A percentile compares a stretch with the other conserved stretches of the same genome.
Evolutionary conservation across 2,329 filamentous ascomycete species (phyloP).

Genomic region (Cladosporium velox): DNA sequence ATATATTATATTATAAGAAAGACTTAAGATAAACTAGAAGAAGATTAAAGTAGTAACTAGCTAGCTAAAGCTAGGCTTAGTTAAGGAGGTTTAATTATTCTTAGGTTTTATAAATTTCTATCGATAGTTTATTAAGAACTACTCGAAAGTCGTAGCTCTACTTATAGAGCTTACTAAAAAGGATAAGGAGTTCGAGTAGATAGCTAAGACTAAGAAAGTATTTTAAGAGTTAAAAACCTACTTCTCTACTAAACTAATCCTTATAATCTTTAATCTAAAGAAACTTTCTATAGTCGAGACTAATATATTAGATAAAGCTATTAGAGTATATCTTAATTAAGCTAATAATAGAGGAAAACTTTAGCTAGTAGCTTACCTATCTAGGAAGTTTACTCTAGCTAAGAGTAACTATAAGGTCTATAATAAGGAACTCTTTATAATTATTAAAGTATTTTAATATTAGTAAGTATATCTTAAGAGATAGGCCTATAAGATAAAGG

Average conservation of each 20-base stretch:
- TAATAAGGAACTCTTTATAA: constrained; percentile 24
- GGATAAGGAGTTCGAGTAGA: background rate
- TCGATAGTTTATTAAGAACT: background rate
- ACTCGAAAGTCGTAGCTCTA: constrained; percentile 13
- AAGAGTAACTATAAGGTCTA: constrained; percentile 25
- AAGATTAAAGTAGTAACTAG: constrained; percentile 34
- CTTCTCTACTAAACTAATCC: constrained; percentile 15
- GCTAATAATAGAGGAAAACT: constrained; percentile 18
- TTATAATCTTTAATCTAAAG: background rate
- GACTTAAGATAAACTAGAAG: constrained; percentile 32
- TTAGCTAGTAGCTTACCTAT: constrained; percentile 25
- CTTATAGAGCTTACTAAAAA: constrained; percentile 8
- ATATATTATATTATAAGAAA: constrained; percentile 33
- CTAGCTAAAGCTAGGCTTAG: background rate
- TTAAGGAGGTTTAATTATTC: constrained; percentile 7
- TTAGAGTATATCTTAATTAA: constrained; percentile 22
- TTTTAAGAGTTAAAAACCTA: constrained; percentile 1
- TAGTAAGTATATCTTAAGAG: background rate
- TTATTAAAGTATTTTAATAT: background rate
- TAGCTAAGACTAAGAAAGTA: background rate
- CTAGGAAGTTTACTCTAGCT: constrained; percentile 22
- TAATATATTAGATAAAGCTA: constrained; percentile 19
- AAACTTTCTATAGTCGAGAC: constrained; percentile 8
- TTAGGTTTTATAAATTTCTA: background rate
- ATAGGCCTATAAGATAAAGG: background rate